Base-by-base conservation (phyloP, 345 rosid species). In the Noccaea bulbosa region DNA sequence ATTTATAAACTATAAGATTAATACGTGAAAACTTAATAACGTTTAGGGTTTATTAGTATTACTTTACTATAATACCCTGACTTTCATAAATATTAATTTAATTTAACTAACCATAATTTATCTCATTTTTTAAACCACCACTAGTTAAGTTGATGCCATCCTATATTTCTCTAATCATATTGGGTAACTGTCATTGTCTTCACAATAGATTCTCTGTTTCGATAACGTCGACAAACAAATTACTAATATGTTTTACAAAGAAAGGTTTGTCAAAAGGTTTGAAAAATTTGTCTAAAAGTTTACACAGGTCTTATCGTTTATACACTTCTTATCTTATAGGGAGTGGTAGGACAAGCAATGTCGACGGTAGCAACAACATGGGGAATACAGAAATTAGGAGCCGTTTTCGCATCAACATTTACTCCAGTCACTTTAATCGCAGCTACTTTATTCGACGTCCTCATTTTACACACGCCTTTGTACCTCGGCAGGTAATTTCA, bases 301-400 rank as follows among this genome's bases (percentile, higher is more conserved):
- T 45, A 40, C 30, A 60, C 38, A 11, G 33, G 17, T 67, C 56
- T 59, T 7, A 35, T 37, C 38, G 22, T 15, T 51, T 30, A 49
- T 4, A 67, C 16, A 58, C 32, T 4, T 44, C 34, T 45, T 30
- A 20, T 20, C 40, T 48, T 22, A 16, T n/a, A 92, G 93, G 96
- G 98, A 32, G 77, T 84, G 64, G 85, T 88, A 38, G 96, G 90
- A 65, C 87, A 91, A 45, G 96, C 87, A 4, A 68, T 92, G 81
- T 84, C 95, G 67, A 82, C 76, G 40, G 96, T 90, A 38, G 93
- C 85, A 14, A 81, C 83, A 83, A 69, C 95, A 8, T 90, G 96
- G 95, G 84, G 84, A 38, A 90, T 90, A 10, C 80, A 90, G 74
- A 83, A 84, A 64, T 69, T 82, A 56, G 96, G 91, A 12, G 91